Percentiles rank a stretch among this genome's conserved stretches.
Conservation (phyloP, 208 protist genomes). For the Entamoeba nuttalli region DNA sequence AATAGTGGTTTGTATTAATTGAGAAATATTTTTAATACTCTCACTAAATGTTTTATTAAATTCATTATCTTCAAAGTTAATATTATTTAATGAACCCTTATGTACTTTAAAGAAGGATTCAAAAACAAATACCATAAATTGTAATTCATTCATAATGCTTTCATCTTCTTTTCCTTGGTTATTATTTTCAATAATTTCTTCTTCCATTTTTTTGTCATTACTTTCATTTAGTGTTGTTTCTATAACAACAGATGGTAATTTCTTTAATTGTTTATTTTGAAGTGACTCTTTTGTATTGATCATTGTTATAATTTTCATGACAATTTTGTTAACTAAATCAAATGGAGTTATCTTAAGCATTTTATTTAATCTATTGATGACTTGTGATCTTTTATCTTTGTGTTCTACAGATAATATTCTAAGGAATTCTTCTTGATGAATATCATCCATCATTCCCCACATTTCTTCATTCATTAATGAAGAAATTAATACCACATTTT, state of each 20-base stretch:
- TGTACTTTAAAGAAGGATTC: no score
- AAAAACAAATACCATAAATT: no score
- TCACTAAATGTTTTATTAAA: no score
- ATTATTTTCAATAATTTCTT: neutral
- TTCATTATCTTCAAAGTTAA: no score
- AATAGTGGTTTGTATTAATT: neutral
- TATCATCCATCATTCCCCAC: neutral
- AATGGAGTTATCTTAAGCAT: neutral
- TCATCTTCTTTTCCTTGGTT: neutral
- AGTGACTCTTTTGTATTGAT: neutral
- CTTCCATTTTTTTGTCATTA: neutral
- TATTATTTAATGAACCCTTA: no score
- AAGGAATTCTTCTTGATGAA: neutral
- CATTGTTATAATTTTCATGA: neutral
- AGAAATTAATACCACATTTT: neutral
- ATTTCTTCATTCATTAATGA: neutral
- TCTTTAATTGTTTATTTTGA: no score
- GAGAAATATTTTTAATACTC: neutral
- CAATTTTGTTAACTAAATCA: neutral
- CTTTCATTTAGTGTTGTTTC: no score
- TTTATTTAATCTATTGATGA: neutral
- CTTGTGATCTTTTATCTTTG: neutral
- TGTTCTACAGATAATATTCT: neutral
- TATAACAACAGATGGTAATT: no score
- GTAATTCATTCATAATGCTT: neutral